Conservation (phyloP, 331 rosid genomes). For the Erythrophleum ivorense region DNA sequence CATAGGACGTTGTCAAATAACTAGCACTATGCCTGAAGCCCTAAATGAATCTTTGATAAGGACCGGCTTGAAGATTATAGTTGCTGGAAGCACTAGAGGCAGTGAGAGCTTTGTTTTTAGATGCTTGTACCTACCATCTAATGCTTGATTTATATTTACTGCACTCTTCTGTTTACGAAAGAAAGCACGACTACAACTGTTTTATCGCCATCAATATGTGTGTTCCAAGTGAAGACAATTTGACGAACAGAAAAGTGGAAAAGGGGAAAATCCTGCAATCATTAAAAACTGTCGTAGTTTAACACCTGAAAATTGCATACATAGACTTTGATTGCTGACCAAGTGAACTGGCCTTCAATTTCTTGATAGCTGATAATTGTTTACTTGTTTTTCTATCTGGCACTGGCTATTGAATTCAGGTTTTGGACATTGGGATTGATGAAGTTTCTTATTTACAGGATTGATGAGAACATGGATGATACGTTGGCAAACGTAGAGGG, state of each 20-base stretch:
- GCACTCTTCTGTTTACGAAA: constrained; percentile 21
- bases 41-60: constrained; percentile 6
- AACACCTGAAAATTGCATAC: constrained; percentile 6
- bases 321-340: constrained; percentile 20
- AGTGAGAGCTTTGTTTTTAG: background rate
- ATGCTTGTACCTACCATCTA: background rate
- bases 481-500: constrained; percentile 90
- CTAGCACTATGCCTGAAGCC: constrained; percentile 6
- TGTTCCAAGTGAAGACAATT: background rate
- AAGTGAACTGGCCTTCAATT: constrained; percentile 34
- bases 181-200: background rate
- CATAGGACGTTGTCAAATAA: background rate
- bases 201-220: background rate
- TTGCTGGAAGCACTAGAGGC: constrained; percentile 16
- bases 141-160: constrained; percentile 15
- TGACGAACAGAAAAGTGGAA: constrained; percentile 18
- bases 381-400: constrained; percentile 18
- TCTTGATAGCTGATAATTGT: constrained; percentile 5
- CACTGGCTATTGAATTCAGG: constrained; percentile 32
- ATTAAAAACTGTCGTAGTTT: constrained; percentile 26
- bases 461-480: constrained; percentile 97
- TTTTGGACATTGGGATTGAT: constrained; percentile 25
- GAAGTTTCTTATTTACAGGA: constrained; percentile 51
- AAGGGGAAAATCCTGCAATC: constrained; percentile 21
- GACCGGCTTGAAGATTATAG: constrained; percentile 19